phyloP scores from a whole-genome alignment of 2,329 filamentous ascomycete genomes.

The Dissoconium aciculare region DNA sequence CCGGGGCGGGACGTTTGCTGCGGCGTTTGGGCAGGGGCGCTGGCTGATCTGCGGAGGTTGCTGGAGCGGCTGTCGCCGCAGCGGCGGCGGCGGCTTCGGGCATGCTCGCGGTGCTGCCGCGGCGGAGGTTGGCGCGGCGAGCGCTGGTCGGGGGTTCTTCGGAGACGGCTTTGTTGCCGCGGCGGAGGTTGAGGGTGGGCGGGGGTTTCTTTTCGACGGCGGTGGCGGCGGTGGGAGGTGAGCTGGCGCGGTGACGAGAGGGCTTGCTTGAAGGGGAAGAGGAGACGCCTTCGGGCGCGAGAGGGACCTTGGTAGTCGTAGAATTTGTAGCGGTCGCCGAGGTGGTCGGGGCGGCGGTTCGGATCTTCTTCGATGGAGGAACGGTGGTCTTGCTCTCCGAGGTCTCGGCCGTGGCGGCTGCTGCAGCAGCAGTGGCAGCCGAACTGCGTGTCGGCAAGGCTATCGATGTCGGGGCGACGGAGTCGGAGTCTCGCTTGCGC shows the following conservation, averaged over 20 bases:
- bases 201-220: conserved; percentile 19
- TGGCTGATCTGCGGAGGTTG: conserved; percentile 10
- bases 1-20: conserved; percentile 55
- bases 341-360: conserved; percentile 14
- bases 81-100: conserved; percentile 10
- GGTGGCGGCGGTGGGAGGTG: conserved; percentile 15
- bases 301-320: conserved; percentile 24
- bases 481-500: conserved; percentile 40
- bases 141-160: conserved; percentile 34
- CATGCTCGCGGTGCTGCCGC: conserved; percentile 32
- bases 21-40: conserved; percentile 30
- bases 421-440: conserved; percentile 7
- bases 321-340: conserved; percentile 3
- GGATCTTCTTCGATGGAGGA: conserved; percentile 24
- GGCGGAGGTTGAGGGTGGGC: conserved; percentile 27
- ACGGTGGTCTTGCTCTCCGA: conserved; percentile 6
- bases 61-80: conserved; percentile 12
- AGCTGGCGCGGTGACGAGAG: conserved; percentile 12
- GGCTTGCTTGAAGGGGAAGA: conserved; percentile 17
- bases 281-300: conserved; percentile 29
- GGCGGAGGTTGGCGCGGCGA: conserved; percentile 28
- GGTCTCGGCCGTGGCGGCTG: conserved; percentile 7
- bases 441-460: too few species aligned
- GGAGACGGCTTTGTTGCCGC: conserved; percentile 31
- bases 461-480: too few species aligned